Base-by-base conservation (phyloP, 169 alveolate genomes). In the Eimeria falciformis region DNA sequence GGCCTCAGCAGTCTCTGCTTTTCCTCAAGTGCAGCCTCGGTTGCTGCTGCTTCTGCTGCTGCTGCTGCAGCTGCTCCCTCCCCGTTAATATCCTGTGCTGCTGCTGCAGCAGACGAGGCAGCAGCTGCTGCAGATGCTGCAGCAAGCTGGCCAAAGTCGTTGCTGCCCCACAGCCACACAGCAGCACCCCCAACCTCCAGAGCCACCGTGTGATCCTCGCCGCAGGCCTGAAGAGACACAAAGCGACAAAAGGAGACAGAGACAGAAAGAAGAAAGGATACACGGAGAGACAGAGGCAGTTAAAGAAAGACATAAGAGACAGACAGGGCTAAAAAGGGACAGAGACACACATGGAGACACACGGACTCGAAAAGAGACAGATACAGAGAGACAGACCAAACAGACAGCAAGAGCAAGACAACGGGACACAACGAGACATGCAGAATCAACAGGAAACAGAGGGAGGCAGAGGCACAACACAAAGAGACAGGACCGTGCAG, bases 91-190 rank as follows among this genome's bases (percentile, higher is more conserved):
- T 58, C 71, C 27, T 14, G 27, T 27, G 21, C 71, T 33, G 56
- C 66, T 18, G 90, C 90, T 25, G 62, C 77, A 2, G 79, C 90
- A 27, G 62, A 56, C 3, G 90, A 82, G 7, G 90, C 55, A 33
- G 43, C n/a, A 23, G 90, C 62, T 2, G 65, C 6, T 1, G 78
- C 27, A 9, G 90, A 82, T 7, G 65, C n/a, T n/a, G 58, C 53
- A 27, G 77, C 90, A 14, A 90, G 75, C 69, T 90, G 93, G 1
- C 93, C 88, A 73, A 90, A 90, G 71, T 90, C 93, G 73, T 90
- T 90, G 75, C 93, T 90, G n/a, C 93, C 93, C 93, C 93, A 90
- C 43, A 79, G 75, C 46, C 50, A 90, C 17, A 90, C 14, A 17
- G 82, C 77, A 1, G 6, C 93, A 2, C 84, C 88, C 5, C 90